phyloP scores from a whole-genome alignment of 345 rosid genomes.

The Trapa bicornis region DNA sequence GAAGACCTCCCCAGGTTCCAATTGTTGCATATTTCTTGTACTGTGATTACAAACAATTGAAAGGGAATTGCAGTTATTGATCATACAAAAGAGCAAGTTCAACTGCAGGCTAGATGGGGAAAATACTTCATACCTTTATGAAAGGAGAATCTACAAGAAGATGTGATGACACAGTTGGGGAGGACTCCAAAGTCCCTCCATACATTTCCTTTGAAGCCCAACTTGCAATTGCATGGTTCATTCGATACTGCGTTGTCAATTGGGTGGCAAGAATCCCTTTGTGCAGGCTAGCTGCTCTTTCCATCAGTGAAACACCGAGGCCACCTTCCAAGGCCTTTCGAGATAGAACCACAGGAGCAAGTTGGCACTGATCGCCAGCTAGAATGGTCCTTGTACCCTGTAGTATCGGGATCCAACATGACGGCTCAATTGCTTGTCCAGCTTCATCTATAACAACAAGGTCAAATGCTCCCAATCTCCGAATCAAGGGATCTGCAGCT shows the following conservation, averaged over 20 bases:
- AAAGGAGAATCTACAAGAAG: slow-evolving; percentile 81
- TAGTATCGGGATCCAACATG: slow-evolving; percentile 89
- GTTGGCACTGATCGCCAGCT: slow-evolving; percentile 90
- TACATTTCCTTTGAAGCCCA: slow-evolving; percentile 99
- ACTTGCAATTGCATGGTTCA: slow-evolving; percentile 88
- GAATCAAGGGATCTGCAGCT: slow-evolving; percentile 81
- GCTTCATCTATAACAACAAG: slow-evolving; percentile 95
- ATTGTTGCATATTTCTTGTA: not conserved
- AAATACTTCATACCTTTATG: slow-evolving; percentile 92
- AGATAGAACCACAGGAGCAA: slow-evolving; percentile 87
- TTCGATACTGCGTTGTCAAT: slow-evolving; percentile 76
- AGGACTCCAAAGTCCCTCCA: slow-evolving; percentile 63
- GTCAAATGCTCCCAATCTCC: slow-evolving; percentile 70
- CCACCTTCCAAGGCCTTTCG: slow-evolving; percentile 85
- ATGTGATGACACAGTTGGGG: slow-evolving; percentile 62
- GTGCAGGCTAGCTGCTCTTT: slow-evolving; percentile 68
- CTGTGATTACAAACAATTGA: not conserved
- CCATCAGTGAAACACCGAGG: slow-evolving; percentile 76
- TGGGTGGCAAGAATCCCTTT: slow-evolving; percentile 57
- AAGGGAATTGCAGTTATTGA: not conserved
- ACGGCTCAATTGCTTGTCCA: slow-evolving; percentile 91
- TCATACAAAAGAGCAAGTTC: not conserved
- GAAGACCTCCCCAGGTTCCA: not conserved
- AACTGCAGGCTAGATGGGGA: slow-evolving; percentile 7
- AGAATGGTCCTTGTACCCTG: slow-evolving; percentile 86